Base-by-base conservation (phyloP, 192 early-diverging fungal genomes). In the Umbelopsis vinacea region DNA sequence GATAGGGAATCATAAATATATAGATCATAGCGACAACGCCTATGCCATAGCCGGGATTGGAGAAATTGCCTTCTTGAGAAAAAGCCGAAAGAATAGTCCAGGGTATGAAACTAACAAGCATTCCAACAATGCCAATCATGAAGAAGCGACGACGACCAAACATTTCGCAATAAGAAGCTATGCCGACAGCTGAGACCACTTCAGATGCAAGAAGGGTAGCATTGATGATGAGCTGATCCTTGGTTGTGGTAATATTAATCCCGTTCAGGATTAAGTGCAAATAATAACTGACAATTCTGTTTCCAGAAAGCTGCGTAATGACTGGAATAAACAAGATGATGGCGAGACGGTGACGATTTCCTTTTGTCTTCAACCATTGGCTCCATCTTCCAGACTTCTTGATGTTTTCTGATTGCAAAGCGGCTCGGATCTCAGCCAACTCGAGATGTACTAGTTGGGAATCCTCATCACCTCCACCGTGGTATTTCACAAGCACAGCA, bases 291-390 rank as follows among this genome's bases (percentile, higher is more conserved):
- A 63, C 21, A 15, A 72, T 9, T 5, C 8, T n/a, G 40, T 72
- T 72, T 38, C 71, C 71, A 11, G 71, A 72, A n/a, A 72, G 53
- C 37, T 72, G 71, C 2, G 57, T 72, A 1, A 72, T 72, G 38
- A 72, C 57, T 6, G 71, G 71, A 26, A 72, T 35, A 22, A 72
- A 72, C n/a, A 38, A 2, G n/a, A 72, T 35, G 43, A 72, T 55
- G 8, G 6, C 40, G 21, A 72, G 55, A 11, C 71, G 71, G 15
- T 72, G 71, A 46, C 53, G 71, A 33, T 72, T 72, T 47, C 71
- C 71, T 23, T 72, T 72, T 26, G 71, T 72, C 9, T 19, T 40
- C 19, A 72, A 21, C 33, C 46, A 63, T n/a, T 72, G 26, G 1
- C 7, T 63, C 52, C 57, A 72, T 11, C 21, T 55, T 15, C 53